These are phyloP conservation scores for Haberlea rhodopensis DNA, from an alignment of 257 asterid genomes.

Conservation along the genomic window DNA sequence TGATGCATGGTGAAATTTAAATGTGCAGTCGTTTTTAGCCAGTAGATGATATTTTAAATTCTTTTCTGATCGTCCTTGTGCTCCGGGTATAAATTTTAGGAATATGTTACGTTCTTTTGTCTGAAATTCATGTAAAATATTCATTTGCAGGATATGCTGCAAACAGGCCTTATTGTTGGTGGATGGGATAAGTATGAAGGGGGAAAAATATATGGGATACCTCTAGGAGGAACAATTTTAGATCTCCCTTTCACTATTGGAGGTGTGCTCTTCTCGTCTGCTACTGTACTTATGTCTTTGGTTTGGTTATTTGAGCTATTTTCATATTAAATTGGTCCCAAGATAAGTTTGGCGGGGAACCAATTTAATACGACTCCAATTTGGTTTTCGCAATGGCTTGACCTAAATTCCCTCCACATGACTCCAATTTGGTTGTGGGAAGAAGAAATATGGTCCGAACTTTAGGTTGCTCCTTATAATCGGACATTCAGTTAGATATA, in stretches of 20 bases:
- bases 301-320: not conserved
- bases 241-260: constrained; percentile 95
- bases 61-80: not conserved
- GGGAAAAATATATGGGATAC: constrained; percentile 89
- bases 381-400: not conserved
- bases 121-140: too few species aligned
- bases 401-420: not conserved
- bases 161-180: constrained; percentile 94
- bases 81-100: constrained; percentile 15
- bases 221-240: constrained; percentile 88
- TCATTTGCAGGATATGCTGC: constrained; percentile 67
- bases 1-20: not conserved
- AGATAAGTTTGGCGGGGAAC: too few species aligned
- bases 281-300: not conserved
- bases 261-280: constrained; percentile 47
- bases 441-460: not conserved
- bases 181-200: constrained; percentile 99
- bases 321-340: too few species aligned
- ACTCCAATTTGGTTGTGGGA: not conserved
- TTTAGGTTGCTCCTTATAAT: not conserved
- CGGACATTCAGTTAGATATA: not conserved
- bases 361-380: too few species aligned
- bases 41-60: not conserved
- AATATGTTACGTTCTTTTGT: constrained; percentile 11
- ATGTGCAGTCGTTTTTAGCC: not conserved